Evolutionary conservation across 169 alveolate genomes (phyloP).

Genomic region (Blepharisma undulans): DNA sequence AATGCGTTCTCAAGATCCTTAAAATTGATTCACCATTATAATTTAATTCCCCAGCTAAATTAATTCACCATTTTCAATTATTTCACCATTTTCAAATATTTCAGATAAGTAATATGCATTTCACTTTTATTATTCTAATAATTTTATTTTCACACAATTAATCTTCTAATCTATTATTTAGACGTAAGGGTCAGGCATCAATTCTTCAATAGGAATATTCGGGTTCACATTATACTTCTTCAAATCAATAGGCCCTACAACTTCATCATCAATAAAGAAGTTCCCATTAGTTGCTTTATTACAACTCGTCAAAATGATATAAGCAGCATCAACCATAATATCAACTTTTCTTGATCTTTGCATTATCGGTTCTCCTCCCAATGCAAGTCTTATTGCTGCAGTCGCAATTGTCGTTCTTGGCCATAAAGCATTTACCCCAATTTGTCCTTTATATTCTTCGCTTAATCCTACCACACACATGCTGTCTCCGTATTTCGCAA

Average conservation of each 20-base stretch:
- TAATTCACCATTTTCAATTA: no score
- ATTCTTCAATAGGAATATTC: conserved; percentile 32
- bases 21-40: no score
- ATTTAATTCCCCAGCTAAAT: no score
- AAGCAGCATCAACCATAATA: conserved; percentile 76
- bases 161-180: neutral
- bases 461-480: conserved; percentile 69
- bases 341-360: conserved; percentile 61
- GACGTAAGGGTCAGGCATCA: conserved; percentile 46
- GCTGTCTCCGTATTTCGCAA: conserved; percentile 75
- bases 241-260: conserved; percentile 54
- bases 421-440: conserved; percentile 76
- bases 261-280: conserved; percentile 74
- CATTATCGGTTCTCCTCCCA: conserved; percentile 64
- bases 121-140: neutral
- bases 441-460: conserved; percentile 59
- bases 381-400: conserved; percentile 58
- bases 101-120: no score
- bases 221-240: conserved; percentile 53
- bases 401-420: conserved; percentile 75
- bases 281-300: conserved; percentile 62
- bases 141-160: neutral
- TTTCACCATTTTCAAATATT: no score
- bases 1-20: no score
- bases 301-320: conserved; percentile 60